Conservation (phyloP, 495 filamentous ascomycete species). For the Glonium stellatum region DNA sequence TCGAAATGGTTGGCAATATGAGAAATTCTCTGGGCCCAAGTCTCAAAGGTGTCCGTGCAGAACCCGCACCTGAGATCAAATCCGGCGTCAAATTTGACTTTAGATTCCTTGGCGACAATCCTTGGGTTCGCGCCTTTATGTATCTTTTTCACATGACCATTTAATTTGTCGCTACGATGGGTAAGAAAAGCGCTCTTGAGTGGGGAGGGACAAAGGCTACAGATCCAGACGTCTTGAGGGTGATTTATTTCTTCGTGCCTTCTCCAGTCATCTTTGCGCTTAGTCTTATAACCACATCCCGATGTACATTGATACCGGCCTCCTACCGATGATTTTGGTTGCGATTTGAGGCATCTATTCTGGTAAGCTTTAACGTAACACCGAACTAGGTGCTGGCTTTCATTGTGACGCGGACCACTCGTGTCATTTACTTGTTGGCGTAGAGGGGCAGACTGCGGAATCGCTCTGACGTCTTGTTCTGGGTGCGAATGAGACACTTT, state of each 20-base stretch:
- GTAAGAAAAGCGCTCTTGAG: background rate
- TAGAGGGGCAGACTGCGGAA: too few relatives aligned
- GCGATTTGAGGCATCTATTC: background rate
- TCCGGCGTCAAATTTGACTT: background rate
- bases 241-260: slow-evolving; percentile 4
- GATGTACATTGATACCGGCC: slow-evolving; percentile 2
- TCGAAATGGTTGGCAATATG: slow-evolving; percentile 4
- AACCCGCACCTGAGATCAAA: background rate
- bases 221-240: slow-evolving; percentile 1
- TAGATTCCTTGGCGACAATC: background rate
- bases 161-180: slow-evolving; percentile 2
- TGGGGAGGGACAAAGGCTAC: background rate
- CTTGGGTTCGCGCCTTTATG: background rate
- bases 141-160: background rate
- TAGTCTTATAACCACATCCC: background rate
- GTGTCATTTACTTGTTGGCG: background rate
- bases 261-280: slow-evolving; percentile 2
- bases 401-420: background rate
- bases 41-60: background rate
- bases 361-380: background rate
- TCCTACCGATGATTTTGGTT: background rate
- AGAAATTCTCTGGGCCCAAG: background rate
- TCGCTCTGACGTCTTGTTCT: too few relatives aligned
- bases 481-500: too few relatives aligned
- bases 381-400: background rate